Evolutionary conservation across 2,329 filamentous ascomycete genomes (phyloP), one percentile per base, ranked within the genome.

Genomic region (Zopfia rhizophila): DNA sequence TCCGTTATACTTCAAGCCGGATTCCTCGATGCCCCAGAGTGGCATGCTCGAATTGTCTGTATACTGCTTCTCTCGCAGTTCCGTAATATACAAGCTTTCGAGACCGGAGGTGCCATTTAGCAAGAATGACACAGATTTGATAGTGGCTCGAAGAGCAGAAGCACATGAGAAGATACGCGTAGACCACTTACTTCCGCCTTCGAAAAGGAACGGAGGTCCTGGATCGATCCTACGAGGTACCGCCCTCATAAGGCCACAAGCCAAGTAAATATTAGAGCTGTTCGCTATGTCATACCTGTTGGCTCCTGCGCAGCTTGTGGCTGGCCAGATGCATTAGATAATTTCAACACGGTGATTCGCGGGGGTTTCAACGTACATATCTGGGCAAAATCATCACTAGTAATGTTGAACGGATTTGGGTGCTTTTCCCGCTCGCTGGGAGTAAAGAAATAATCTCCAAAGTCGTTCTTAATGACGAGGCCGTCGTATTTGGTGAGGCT

Each of bases 111-210:
- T 75, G 3, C 71, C 72, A 45, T 78, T 79, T 29, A 38, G 50
- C 11, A 32, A 28, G 48, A 81, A 78, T 0, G 59, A 58, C 6
- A 77, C 74, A 0, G 70, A 74, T 50, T 79, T 79, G 44, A 81
- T 66, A 1, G 62, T 70, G 4, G 77, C 75, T 38, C 71, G 72
- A 3, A 72, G 50, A 0, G 72, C 57, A 0, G 67, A 70, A 3
- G 75, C 74, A 48, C 77, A 80, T 0, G 65, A 60, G 45, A 78
- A 77, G 1, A 79, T 48, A 0, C 73, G 67, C 5, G 69, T 55
- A 1, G 70, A 66, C 75, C 76, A 80, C 22, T 57, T 48, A 14
- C 72, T 73, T 4, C 68, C 68, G 8, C 67, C 61, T 21, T 77
- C 70, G 16, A 72, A 70, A 2, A 75, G 49, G 3, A 73, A 48